Conservation (phyloP, 305 asterid genomes). For the Fraxinus ornus region DNA sequence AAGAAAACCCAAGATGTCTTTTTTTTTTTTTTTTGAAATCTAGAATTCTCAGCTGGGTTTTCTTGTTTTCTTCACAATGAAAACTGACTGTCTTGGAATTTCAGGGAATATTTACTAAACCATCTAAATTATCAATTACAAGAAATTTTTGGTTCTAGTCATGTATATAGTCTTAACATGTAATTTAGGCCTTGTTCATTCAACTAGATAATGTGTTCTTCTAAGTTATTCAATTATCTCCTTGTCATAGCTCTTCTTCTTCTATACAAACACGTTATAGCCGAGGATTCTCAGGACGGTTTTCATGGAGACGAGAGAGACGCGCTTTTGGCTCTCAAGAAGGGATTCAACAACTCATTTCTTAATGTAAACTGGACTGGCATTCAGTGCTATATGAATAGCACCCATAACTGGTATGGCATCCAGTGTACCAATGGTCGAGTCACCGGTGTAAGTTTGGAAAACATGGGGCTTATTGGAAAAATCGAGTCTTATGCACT, state of each 20-base stretch:
- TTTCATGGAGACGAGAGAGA: conserved; percentile 56
- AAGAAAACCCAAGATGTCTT: not conserved
- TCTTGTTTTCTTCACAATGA: conserved; percentile 49
- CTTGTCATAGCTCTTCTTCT: conserved; percentile 24
- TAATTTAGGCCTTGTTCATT: not conserved
- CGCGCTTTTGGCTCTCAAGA: conserved; percentile 44
- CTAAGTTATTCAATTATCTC: conserved; percentile 30
- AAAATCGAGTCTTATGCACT: conserved; percentile 40
- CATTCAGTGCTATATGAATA: conserved; percentile 51
- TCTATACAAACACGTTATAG: conserved; percentile 7
- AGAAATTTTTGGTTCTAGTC: conserved; percentile 15
- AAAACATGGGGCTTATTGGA: conserved; percentile 44
- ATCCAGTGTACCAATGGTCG: conserved; percentile 52
- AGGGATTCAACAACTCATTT: conserved; percentile 37
- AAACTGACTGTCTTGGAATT: conserved; percentile 35
- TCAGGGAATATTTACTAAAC: conserved; percentile 27
- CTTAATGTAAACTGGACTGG: conserved; percentile 51
- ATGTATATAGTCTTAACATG: not conserved
- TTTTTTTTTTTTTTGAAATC: not conserved
- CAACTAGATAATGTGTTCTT: conserved; percentile 28
- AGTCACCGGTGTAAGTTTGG: conserved; percentile 51
- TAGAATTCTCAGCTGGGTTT: conserved; percentile 49
- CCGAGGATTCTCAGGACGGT: conserved; percentile 30
- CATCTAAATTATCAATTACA: not conserved
- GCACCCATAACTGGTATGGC: conserved; percentile 54